These are phyloP conservation scores for Lepidium campestre DNA, from an alignment of 441 rosid species.

Conservation along the genomic window DNA sequence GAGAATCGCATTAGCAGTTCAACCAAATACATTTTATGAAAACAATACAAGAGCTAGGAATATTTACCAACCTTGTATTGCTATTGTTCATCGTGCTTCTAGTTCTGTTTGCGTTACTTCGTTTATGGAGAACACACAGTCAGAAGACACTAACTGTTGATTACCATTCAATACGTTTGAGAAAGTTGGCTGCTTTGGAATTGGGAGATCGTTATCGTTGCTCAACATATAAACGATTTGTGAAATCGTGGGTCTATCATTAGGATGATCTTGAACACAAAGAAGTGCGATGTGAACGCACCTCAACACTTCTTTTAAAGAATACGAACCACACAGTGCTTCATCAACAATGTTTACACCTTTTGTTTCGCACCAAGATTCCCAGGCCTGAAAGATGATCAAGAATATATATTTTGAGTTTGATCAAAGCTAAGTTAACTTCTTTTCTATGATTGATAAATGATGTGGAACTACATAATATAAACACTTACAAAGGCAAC, in stretches of 20 bases:
- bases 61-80: neutral
- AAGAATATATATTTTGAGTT: no score
- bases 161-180: neutral
- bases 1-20: neutral
- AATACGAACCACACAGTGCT: no score
- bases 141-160: neutral
- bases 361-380: no score
- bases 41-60: neutral
- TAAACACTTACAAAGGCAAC: no score
- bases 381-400: no score
- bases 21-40: neutral
- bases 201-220: constrained; percentile 13
- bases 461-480: no score
- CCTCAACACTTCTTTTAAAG: no score
- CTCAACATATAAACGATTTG: constrained; percentile 31
- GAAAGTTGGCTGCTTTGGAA: constrained; percentile 30
- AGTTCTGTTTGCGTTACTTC: neutral
- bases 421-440: no score
- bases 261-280: constrained; percentile 38
- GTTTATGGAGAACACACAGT: neutral
- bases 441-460: no score
- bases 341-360: no score
- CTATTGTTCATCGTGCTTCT: neutral
- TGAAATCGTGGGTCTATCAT: constrained; percentile 32
- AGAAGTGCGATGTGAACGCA: constrained; percentile 36